Evolutionary conservation across 192 early-diverging fungal genomes (phyloP).

Genomic region (Coemansia sp.): DNA sequence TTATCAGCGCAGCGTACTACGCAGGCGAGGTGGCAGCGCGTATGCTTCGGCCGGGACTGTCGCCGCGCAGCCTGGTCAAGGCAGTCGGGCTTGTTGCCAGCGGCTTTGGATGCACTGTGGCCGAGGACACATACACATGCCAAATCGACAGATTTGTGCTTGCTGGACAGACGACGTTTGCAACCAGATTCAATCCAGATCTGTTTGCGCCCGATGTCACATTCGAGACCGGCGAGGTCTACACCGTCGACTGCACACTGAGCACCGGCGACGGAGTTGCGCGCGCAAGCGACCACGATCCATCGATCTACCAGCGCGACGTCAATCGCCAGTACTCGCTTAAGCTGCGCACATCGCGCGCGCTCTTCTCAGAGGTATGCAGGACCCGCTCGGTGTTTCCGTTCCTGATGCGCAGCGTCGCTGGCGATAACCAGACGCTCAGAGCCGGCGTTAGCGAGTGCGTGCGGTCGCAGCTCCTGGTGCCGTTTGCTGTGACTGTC

Average conservation of each 20-base stretch:
- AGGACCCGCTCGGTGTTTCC: constrained; percentile 72
- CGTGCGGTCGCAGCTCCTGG: constrained; percentile 63
- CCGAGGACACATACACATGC: constrained; percentile 66
- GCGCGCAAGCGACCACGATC: constrained; percentile 55
- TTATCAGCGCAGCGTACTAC: constrained; percentile 78
- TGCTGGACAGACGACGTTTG: constrained; percentile 63
- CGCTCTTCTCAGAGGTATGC: constrained; percentile 64
- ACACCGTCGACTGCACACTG: constrained; percentile 70
- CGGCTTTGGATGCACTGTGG: constrained; percentile 68
- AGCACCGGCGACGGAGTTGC: constrained; percentile 64
- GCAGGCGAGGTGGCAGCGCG: constrained; percentile 80
- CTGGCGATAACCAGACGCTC: constrained; percentile 27
- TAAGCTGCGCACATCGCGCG: constrained; percentile 63
- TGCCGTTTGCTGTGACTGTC: constrained; percentile 63
- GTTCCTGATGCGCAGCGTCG: constrained; percentile 62
- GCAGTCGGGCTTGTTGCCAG: constrained; percentile 59
- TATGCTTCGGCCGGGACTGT: constrained; percentile 75
- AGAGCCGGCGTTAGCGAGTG: constrained; percentile 72
- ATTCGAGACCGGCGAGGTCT: constrained; percentile 72
- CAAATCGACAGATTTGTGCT: constrained; percentile 77
- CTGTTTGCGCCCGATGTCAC: constrained; percentile 63
- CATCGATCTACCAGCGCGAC: constrained; percentile 71
- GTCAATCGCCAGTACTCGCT: constrained; percentile 72
- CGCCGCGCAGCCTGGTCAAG: constrained; percentile 59
- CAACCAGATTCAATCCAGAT: constrained; percentile 62